These are phyloP conservation scores for Ogataea siamensis DNA, from an alignment of 805 yeast genomes.

Conservation along the genomic window DNA sequence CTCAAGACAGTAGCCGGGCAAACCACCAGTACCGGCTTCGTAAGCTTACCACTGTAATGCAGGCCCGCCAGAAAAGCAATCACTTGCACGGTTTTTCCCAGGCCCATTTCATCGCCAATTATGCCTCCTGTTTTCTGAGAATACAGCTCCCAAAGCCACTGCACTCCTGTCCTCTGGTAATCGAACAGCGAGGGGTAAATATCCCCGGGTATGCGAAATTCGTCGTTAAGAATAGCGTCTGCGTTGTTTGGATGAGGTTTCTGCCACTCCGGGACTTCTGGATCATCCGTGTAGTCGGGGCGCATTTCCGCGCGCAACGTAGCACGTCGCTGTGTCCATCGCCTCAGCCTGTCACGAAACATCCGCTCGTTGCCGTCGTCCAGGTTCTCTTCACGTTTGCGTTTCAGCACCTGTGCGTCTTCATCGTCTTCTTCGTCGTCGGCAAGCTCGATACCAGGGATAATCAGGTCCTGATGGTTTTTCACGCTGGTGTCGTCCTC, in stretches of 20 bases:
- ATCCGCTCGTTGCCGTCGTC: constrained; percentile 82
- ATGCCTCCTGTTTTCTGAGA: constrained; percentile 91
- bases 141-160: constrained; percentile 95
- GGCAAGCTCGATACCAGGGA: constrained; percentile 45
- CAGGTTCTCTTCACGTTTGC: constrained; percentile 30
- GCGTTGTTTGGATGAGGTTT: constrained; percentile 74
- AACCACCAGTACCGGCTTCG: constrained; percentile 79
- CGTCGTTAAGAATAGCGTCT: constrained; percentile 71
- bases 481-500: constrained; percentile 32
- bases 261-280: constrained; percentile 54
- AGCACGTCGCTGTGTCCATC: constrained; percentile 60
- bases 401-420: constrained; percentile 5
- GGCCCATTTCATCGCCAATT: constrained; percentile 97
- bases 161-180: constrained; percentile 94
- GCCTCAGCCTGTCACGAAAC: constrained; percentile 57
- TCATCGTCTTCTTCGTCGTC: constrained; percentile 27
- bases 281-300: constrained; percentile 29
- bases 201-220: constrained; percentile 84
- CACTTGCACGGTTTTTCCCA: constrained; percentile 93
- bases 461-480: constrained; percentile 43
- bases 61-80: constrained; percentile 88
- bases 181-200: constrained; percentile 83
- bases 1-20: constrained; percentile 96
- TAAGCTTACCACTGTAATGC: constrained; percentile 73
- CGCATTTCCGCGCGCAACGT: constrained; percentile 36